Evolutionary conservation across 2,329 filamentous ascomycete species (phyloP), one percentile per base, ranked within the genome.

Genomic region (Knufia petricola): DNA sequence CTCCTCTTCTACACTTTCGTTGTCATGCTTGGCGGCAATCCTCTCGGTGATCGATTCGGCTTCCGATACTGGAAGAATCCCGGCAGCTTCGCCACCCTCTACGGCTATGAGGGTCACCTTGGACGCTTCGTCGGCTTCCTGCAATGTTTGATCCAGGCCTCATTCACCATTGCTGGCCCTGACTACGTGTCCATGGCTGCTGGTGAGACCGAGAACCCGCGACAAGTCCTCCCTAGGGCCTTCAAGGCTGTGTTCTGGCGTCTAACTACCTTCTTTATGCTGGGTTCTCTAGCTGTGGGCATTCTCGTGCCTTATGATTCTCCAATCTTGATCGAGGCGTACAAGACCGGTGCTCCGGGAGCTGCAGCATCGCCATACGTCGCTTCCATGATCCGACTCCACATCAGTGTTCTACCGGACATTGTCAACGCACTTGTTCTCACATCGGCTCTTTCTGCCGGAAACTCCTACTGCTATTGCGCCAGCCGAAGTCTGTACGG

Each of bases 241-340:
- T 88, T 80, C 65, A 87, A 87, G 52, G 79, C 82, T 42, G 84
- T 89, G 1, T 88, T 89, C 63, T 88, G 85, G 64, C 81, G 86
- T 26, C 69, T 90, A 26, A 82, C 82, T 0, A 69, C 77, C 1
- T 89, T 90, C 64, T 89, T 88, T 66, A 76, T 87, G 32, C 74
- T 87, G 1, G 85, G 85, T 1, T 79, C 83, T 0, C 71, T 92
- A 1, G 79, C 77, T 17, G 80, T 87, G 3, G 84, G 84, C 7
- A 82, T 87, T 43, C 62, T 86, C 19, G 78, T 89, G 31, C 76
- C 87, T 1, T 84, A 83, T 63, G 73, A 86, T 51, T 78, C 89
- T 57, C 56, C 69, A 1, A 71, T 73, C 6, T 73, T 90, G 54
- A 73, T 66, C 1, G 73, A 71, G 42, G 82, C 81, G 0, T 85